Evolutionary conservation across 352 stramenopile species (phyloP), one percentile per base, ranked within the genome.

Genomic region (Aphanomyces invadans): DNA sequence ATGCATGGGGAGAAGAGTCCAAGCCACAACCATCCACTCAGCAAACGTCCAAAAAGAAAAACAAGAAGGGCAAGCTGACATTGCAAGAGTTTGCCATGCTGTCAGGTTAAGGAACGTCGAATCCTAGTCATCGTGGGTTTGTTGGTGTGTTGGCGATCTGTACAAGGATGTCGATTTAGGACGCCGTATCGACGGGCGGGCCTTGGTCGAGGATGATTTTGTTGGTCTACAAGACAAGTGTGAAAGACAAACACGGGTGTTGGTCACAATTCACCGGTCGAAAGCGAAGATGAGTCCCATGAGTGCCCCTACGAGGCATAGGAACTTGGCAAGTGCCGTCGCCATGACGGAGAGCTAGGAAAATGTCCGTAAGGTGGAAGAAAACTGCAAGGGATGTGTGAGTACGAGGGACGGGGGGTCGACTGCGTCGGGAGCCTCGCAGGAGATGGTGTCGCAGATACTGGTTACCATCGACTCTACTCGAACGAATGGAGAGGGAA

Each of bases 41-140:
- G 26, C 73, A 78, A 52, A 86, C 88, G 73, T 81, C 86, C 69
- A 25, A 42, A 4, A 62, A 64, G 25, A 91, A 89, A 62, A 77
- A 89, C 51, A 90, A 94, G 73, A 94, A 94, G 75, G 92, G 90
- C 66, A 80, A 65, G 54, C 87, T 91, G 79, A 80, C 81, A 33
- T 74, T 94, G 3, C 78, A 72, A 28, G 83, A 92, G 71, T 81
- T 94, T 70, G 86, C 83, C 56, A 92, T 92, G 83, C 70, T 84
- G 59, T 91, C 90, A 44, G 73, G 78, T 11, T 94, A 87, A 67
- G 21, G 19, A 11, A 23, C 52, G n/a, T 26, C 10, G 7, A 55
- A 62, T 31, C 12, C 36, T 9, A 63, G 10, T 53, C 42, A 25
- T 56, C 12, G 5, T 63, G 42, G 36, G 17, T 54, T 19, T 10